These are phyloP conservation scores for Leucoagaricus sp. DNA, from an alignment of 1,284 basidiomycete genomes.

Conservation along the genomic window DNA sequence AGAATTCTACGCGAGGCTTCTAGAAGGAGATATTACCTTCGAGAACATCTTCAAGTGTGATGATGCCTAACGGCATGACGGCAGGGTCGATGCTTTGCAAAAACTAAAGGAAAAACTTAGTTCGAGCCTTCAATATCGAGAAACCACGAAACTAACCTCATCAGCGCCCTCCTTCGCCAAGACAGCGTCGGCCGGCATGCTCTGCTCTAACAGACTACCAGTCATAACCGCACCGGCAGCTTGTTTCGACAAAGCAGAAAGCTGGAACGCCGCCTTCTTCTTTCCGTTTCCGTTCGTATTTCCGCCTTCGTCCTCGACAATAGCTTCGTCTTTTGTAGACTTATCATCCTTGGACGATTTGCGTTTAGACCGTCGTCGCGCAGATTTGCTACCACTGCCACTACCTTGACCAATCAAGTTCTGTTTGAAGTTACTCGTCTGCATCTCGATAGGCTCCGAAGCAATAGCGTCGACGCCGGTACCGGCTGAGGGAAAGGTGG, in stretches of 20 bases:
- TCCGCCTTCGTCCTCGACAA: too few relatives aligned
- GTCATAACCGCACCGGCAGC: slow-evolving; percentile 38
- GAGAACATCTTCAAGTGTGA: slow-evolving; percentile 90
- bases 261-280: slow-evolving; percentile 10
- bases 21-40: slow-evolving; percentile 57
- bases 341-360: background rate
- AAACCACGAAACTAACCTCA: slow-evolving; percentile 44
- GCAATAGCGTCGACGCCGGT: background rate
- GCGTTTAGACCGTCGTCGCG: slow-evolving; percentile 19
- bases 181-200: slow-evolving; percentile 83
- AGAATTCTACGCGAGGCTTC: background rate
- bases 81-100: slow-evolving; percentile 73
- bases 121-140: background rate
- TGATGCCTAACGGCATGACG: slow-evolving; percentile 85
- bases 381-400: slow-evolving; percentile 20
- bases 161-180: slow-evolving; percentile 69
- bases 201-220: slow-evolving; percentile 66
- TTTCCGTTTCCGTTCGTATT: too few relatives aligned
- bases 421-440: slow-evolving; percentile 15
- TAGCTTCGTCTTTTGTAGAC: background rate
- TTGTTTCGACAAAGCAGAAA: slow-evolving; percentile 22
- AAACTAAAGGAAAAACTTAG: slow-evolving; percentile 45
- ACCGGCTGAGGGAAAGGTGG: background rate
- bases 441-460: background rate
- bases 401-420: background rate